Percentiles rank a stretch among this genome's conserved stretches.
Evolutionary conservation across 306 rosid species (phyloP).

Genomic region (Pyrus pyrifolia): DNA sequence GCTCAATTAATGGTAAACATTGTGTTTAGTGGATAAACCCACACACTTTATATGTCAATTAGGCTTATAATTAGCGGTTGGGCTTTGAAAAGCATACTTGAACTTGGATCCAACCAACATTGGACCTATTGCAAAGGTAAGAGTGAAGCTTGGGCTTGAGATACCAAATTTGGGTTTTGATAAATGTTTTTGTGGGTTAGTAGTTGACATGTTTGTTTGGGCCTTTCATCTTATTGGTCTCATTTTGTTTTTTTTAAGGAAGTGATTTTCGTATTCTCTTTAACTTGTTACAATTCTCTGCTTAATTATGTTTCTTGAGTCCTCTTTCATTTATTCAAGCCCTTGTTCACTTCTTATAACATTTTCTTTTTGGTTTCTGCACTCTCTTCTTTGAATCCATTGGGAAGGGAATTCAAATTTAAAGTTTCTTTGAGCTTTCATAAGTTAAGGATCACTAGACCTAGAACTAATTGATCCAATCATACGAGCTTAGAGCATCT

Average conservation of each 20-base stretch:
- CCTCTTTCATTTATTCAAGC: too few species aligned
- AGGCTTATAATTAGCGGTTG: not conserved
- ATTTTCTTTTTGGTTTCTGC: too few species aligned
- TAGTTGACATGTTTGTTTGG: not conserved
- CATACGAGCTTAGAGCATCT: too few species aligned
- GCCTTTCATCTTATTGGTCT: not conserved
- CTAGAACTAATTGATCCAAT: too few species aligned
- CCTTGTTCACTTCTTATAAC: too few species aligned
- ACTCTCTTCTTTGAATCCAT: too few species aligned
- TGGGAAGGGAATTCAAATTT: too few species aligned
- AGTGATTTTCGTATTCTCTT: too few species aligned
- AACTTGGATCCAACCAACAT: not conserved
- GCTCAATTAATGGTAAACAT: not conserved
- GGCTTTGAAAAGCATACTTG: not conserved
- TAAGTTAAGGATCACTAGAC: too few species aligned
- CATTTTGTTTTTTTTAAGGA: rapidly evolving
- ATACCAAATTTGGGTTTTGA: not conserved
- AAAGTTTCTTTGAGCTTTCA: too few species aligned
- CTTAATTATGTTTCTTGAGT: too few species aligned
- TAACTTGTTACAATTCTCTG: too few species aligned
- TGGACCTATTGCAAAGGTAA: not conserved
- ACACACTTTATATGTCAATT: not conserved
- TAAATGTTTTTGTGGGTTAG: not conserved
- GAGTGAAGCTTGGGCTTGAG: not conserved
- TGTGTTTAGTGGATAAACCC: not conserved